phyloP scores from a whole-genome alignment of 768 basidiomycete species.

The Pulveroboletus ravenelii region DNA sequence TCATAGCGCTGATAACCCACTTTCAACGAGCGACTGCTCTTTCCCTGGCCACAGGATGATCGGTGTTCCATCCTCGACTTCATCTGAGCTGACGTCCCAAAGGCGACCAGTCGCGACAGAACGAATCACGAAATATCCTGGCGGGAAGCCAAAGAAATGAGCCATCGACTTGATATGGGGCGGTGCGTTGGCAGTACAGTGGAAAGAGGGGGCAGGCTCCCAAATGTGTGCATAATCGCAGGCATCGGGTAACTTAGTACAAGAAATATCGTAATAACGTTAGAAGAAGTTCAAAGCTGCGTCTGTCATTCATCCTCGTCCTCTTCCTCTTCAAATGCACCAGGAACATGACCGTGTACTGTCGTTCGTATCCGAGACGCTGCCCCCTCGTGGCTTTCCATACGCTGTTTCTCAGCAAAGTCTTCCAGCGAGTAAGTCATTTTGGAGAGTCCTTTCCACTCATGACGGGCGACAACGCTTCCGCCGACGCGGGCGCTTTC shows the following conservation, averaged over 20 bases:
- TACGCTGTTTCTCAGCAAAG: constrained; percentile 54
- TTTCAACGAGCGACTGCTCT: constrained; percentile 74
- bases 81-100: constrained; percentile 33
- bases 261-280: neutral
- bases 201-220: neutral
- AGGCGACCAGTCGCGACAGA: constrained; percentile 33
- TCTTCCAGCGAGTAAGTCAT: constrained; percentile 64
- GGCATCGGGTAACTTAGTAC: neutral
- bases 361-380: constrained; percentile 4
- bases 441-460: constrained; percentile 92
- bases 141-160: constrained; percentile 32
- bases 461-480: constrained; percentile 84
- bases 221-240: neutral
- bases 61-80: constrained; percentile 36
- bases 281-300: neutral
- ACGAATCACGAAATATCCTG: constrained; percentile 39
- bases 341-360: constrained; percentile 21
- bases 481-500: constrained; percentile 50
- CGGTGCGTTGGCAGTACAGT: neutral
- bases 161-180: constrained; percentile 8
- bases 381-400: constrained; percentile 30
- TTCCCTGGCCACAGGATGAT: constrained; percentile 67
- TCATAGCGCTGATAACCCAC: constrained; percentile 35
- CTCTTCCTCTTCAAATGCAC: constrained; percentile 25
- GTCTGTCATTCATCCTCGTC: constrained; percentile 11